Conservation (phyloP, 2,329 filamentous ascomycete genomes). For the Mycosphaerella sp. region DNA sequence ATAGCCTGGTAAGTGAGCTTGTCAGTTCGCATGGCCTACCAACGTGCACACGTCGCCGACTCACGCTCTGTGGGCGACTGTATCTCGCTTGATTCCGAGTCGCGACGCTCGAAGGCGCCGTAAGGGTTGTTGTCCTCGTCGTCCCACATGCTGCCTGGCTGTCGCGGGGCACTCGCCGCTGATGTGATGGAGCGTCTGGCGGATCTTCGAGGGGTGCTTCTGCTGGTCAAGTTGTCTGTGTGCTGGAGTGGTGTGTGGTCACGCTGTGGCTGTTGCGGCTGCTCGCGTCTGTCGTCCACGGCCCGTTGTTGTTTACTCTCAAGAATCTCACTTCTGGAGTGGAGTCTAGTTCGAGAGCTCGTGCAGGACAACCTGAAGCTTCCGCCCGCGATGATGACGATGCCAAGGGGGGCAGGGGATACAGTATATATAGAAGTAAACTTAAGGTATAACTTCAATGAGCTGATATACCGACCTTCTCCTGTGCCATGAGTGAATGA, state of each 20-base stretch:
- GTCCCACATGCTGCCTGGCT: slow-evolving; percentile 73
- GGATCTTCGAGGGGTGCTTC: too few species aligned
- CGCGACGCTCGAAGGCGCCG: slow-evolving; percentile 83
- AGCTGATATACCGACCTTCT: too few species aligned
- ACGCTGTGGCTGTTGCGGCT: neutral
- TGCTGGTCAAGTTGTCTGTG: neutral
- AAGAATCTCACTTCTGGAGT: neutral
- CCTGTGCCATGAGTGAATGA: neutral
- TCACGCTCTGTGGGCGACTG: slow-evolving; percentile 28
- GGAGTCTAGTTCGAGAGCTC: neutral
- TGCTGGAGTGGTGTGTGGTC: neutral
- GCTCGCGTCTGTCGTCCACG: neutral
- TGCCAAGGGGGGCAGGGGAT: neutral
- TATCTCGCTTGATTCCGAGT: slow-evolving; percentile 64
- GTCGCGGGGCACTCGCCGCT: neutral
- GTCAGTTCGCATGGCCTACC: neutral
- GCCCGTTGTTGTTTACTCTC: neutral
- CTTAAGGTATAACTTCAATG: too few species aligned
- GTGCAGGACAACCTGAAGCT: neutral
- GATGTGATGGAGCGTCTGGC: neutral
- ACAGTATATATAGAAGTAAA: too few species aligned
- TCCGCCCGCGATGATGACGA: neutral
- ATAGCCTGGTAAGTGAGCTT: slow-evolving; percentile 42
- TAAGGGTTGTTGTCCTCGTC: slow-evolving; percentile 99
- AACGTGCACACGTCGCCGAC: slow-evolving; percentile 11